phyloP scores from a whole-genome alignment of 2,329 filamentous ascomycete species.

The Penicillium capsulatum region DNA sequence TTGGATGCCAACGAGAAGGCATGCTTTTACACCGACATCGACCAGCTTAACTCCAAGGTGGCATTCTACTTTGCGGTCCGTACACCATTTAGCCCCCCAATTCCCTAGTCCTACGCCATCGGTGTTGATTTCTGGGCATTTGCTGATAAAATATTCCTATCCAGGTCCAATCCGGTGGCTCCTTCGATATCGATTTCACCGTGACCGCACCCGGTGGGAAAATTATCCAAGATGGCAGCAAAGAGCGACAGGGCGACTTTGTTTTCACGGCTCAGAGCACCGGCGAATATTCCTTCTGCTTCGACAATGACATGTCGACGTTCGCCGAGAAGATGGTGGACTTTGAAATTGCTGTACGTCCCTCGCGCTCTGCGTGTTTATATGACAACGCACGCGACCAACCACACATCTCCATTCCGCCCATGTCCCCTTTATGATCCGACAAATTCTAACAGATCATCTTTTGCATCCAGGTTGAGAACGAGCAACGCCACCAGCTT shows the following conservation, averaged over 20 bases:
- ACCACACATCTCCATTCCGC: too few species aligned
- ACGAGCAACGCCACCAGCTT: conserved; percentile 75
- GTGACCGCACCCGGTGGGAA: conserved; percentile 79
- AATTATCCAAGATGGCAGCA: conserved; percentile 76
- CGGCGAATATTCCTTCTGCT: conserved; percentile 96
- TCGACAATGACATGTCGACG: conserved; percentile 97
- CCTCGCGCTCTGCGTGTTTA: not conserved
- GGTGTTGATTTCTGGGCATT: not conserved
- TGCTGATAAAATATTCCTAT: conserved; percentile 8
- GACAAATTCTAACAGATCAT: not conserved
- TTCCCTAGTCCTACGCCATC: not conserved
- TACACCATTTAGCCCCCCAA: not conserved
- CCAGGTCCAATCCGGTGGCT: conserved; percentile 95
- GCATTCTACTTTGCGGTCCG: conserved; percentile 97
- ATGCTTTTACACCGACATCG: conserved; percentile 84
- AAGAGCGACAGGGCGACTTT: conserved; percentile 94
- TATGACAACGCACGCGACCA: not conserved
- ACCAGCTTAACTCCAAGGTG: conserved; percentile 77
- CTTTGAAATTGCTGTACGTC: conserved; percentile 86
- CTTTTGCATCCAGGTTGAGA: conserved; percentile 65
- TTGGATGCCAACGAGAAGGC: conserved; percentile 86
- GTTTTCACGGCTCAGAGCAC: conserved; percentile 87
- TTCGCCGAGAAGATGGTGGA: conserved; percentile 97
- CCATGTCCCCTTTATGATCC: not conserved
- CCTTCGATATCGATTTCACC: conserved; percentile 92